These are phyloP conservation scores for Naganishia antarctica DNA, from an alignment of 768 basidiomycete species.

Conservation along the genomic window DNA sequence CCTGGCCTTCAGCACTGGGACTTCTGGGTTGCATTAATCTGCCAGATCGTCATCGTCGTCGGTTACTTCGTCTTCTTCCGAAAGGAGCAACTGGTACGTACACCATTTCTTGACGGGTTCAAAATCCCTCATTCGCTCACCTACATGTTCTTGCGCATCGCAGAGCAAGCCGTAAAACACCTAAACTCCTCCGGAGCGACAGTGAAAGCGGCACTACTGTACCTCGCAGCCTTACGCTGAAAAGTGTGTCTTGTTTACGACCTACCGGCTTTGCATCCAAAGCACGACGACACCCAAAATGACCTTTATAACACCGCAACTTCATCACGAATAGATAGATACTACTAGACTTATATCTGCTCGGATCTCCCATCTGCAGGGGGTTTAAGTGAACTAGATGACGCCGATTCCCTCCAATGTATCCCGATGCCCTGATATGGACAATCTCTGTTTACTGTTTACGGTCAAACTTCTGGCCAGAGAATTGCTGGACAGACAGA, in stretches of 20 bases:
- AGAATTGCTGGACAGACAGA: too few species aligned
- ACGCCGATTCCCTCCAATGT: neutral
- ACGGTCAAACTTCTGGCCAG: too few species aligned
- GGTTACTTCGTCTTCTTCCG: slow-evolving; percentile 98
- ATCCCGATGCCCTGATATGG: slow-evolving; percentile 16
- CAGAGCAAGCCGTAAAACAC: slow-evolving; percentile 27
- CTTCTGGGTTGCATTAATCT: slow-evolving; percentile 74
- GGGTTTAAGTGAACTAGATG: slow-evolving; percentile 1
- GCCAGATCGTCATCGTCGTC: slow-evolving; percentile 66
- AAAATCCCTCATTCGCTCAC: neutral
- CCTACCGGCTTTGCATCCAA: slow-evolving; percentile 11
- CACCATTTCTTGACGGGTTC: neutral
- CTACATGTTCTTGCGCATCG: neutral
- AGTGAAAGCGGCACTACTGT: neutral
- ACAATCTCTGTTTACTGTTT: slow-evolving; percentile 1
- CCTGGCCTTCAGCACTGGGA: slow-evolving; percentile 49
- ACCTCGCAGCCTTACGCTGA: neutral
- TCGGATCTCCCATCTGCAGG: neutral
- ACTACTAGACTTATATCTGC: slow-evolving; percentile 9
- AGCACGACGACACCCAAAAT: slow-evolving; percentile 16
- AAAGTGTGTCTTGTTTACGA: slow-evolving; percentile 13
- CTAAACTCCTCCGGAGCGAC: neutral
- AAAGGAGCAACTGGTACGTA: slow-evolving; percentile 69
- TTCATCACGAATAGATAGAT: slow-evolving; percentile 17
- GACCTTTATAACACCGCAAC: slow-evolving; percentile 12